These are phyloP conservation scores for Chaetomiaceae sp. DNA, from an alignment of 2,329 filamentous ascomycete genomes.

Conservation along the genomic window DNA sequence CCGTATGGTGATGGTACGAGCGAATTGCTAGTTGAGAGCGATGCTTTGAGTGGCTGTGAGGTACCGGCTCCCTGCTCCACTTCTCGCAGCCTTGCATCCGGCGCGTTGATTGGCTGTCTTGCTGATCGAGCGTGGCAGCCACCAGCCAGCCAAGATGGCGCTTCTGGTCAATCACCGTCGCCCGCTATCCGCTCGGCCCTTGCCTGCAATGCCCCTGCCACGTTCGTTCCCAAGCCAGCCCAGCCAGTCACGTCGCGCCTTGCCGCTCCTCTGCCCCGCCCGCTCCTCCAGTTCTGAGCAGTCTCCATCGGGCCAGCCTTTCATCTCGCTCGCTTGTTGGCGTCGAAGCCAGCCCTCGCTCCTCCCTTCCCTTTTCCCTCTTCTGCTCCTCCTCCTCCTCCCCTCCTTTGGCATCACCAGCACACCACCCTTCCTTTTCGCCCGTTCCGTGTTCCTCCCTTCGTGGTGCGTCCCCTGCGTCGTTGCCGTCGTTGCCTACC, in stretches of 20 bases:
- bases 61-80: not conserved
- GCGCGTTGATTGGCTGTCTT: slow-evolving; percentile 16
- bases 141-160: not conserved
- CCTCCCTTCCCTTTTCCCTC: slow-evolving; percentile 26
- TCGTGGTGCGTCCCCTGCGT: slow-evolving; percentile 29
- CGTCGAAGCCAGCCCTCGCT: slow-evolving; percentile 18
- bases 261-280: slow-evolving; percentile 22
- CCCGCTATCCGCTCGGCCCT: slow-evolving; percentile 26
- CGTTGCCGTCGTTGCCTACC: slow-evolving; percentile 19
- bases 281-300: slow-evolving; percentile 18
- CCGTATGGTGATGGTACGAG: not conserved
- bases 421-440: slow-evolving; percentile 30
- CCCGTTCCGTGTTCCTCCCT: slow-evolving; percentile 30
- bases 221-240: slow-evolving; percentile 6
- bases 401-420: slow-evolving; percentile 23
- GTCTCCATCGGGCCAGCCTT: slow-evolving; percentile 17
- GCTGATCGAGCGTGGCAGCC: slow-evolving; percentile 12
- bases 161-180: slow-evolving; percentile 24
- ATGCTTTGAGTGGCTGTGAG: too few species aligned
- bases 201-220: slow-evolving; percentile 20
- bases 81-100: slow-evolving; percentile 16
- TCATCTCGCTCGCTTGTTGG: slow-evolving; percentile 28
- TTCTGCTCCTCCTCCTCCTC: slow-evolving; percentile 25
- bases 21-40: not conserved
- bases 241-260: slow-evolving; percentile 22